Base-by-base conservation (phyloP, 1,284 basidiomycete species). In the Waitea zeae region DNA sequence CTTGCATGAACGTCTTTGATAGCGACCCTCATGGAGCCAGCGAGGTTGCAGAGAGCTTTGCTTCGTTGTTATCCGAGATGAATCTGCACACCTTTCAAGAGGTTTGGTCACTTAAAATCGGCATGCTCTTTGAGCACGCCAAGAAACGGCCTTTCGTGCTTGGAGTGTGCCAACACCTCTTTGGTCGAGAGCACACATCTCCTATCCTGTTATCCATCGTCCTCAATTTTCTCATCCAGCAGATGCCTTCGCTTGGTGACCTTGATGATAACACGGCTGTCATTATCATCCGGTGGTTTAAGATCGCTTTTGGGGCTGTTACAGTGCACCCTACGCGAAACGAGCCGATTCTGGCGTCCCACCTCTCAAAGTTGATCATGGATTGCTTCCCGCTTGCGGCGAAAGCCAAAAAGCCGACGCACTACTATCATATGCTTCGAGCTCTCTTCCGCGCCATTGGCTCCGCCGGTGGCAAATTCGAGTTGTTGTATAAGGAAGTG, bases 361-460 rank as follows among this genome's bases (percentile, higher is more conserved):
- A 98, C 55, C 67, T 98, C 26, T 79, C 86, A 30, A 90, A 90
- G 50, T 59, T 99, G 35, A 83, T 99, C 48, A 96, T 97, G 84
- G 86, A 92, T 47, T 96, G 88, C 41, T 95, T 99, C 53, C 83
- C 89, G 22, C 67, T 92, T 30, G 92, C 95, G 2, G 82, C 88
- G 30, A 90, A 90, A 53, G 81, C 93, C 1, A 67, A 78, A 18
- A 89, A 90, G 49, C 87, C 95, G 1, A 75, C 77, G 3, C 84
- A 95, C 51, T 98, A 97, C 54, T 95, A 90, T 54, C 76, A 90
- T 49, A 71, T 98, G n/a, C 70, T 99, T 11, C 72, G 90, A 35
- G 86, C 84, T 0, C 69, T 99, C 30, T 99, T 99, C 64, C 76
- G 93, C 36, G 88, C 90, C 9, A 98, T 99, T 40, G 95, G 96